These are phyloP conservation scores for Candida ponderosae DNA, from an alignment of 805 yeast genomes.

Conservation along the genomic window DNA sequence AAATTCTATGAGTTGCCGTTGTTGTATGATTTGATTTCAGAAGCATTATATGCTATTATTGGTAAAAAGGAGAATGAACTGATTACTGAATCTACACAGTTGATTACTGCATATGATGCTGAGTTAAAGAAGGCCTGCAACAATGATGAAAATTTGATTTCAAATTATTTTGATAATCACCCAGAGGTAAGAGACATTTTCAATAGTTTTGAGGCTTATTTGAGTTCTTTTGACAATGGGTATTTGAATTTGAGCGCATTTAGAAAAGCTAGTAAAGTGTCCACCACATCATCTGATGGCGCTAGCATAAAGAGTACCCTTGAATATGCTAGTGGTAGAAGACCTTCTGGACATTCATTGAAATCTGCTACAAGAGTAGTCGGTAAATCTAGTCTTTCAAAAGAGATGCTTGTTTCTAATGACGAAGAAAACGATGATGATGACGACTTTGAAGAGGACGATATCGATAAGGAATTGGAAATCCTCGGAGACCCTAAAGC, in stretches of 20 bases:
- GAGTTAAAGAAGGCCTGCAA: conserved; percentile 15
- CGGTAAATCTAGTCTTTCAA: conserved; percentile 18
- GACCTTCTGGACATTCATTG: conserved; percentile 1
- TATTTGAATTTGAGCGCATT: conserved; percentile 47
- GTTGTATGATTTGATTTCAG: conserved; percentile 60
- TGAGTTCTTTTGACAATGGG: conserved; percentile 61
- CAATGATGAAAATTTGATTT: conserved; percentile 16
- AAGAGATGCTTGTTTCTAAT: conserved; percentile 5
- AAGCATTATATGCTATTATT: conserved; percentile 60
- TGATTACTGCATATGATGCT: conserved; percentile 18
- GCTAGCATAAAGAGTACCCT: conserved; percentile 5
- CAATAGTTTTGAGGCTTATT: conserved; percentile 44
- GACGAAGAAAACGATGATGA: conserved; percentile 3
- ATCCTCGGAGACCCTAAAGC: conserved; percentile 14
- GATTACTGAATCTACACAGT: conserved; percentile 18
- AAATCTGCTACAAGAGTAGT: conserved; percentile 3
- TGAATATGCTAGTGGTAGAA: conserved; percentile 5
- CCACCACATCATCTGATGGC: conserved; percentile 1
- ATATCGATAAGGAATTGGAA: conserved; percentile 24
- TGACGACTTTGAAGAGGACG: conserved; percentile 1
- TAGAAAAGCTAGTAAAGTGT: conserved; percentile 35
- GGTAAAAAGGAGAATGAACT: conserved; percentile 55
- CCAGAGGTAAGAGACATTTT: conserved; percentile 24
- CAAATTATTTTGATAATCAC: conserved; percentile 17
- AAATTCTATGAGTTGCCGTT: conserved; percentile 64